A percentile compares a stretch with the other conserved stretches of the same genome.
These are phyloP conservation scores for Penicillium psychrofluorescens DNA, from an alignment of 495 filamentous ascomycete species.

Conservation along the genomic window DNA sequence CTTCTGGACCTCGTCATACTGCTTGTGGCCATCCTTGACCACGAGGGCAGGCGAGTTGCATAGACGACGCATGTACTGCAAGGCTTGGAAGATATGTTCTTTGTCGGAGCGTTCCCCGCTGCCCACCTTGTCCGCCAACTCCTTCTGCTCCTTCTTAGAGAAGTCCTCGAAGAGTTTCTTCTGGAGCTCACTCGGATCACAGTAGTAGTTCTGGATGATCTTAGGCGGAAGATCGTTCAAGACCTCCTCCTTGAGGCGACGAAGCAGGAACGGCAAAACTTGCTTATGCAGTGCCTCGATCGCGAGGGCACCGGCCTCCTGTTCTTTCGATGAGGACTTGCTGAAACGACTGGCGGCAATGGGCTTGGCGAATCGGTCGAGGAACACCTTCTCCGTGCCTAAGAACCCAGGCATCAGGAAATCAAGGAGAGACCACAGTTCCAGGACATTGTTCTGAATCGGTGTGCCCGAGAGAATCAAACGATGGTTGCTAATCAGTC, in stretches of 20 bases:
- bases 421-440: conserved; percentile 98
- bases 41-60: conserved; percentile 96
- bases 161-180: conserved; percentile 95
- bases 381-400: conserved; percentile 96
- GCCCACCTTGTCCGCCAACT: conserved; percentile 69
- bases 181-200: conserved; percentile 93
- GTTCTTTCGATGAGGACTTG: conserved; percentile 96
- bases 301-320: conserved; percentile 91
- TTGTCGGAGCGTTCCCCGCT: conserved; percentile 81
- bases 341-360: conserved; percentile 91
- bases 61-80: conserved; percentile 98
- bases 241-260: conserved; percentile 95
- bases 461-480: conserved; percentile 94
- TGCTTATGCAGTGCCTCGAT: conserved; percentile 98
- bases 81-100: conserved; percentile 96
- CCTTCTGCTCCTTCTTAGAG: conserved; percentile 81
- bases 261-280: conserved; percentile 91
- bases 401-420: conserved; percentile 99
- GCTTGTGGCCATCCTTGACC: conserved; percentile 85
- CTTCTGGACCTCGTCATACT: conserved; percentile 76
- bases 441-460: conserved; percentile 96
- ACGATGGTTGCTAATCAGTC: conserved; percentile 80
- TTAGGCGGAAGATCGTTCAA: conserved; percentile 94
- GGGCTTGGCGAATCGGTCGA: conserved; percentile 94
- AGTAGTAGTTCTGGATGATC: conserved; percentile 99